Evolutionary conservation across 768 basidiomycete genomes (phyloP).

Genomic region (Lepiota subincarnata): DNA sequence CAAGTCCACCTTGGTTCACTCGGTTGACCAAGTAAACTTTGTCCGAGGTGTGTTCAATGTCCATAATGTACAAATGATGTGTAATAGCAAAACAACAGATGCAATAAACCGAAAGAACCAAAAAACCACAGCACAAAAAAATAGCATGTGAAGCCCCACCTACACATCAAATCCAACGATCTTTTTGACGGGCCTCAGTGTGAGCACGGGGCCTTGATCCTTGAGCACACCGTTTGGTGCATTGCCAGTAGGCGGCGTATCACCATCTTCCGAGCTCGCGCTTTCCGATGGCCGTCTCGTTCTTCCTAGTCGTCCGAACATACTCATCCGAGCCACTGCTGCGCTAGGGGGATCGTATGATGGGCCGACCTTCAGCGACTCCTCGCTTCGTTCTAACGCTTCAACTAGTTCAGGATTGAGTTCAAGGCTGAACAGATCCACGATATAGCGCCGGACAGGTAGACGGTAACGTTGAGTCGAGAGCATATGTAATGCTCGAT

Average conservation of each 20-base stretch:
- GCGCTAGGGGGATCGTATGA: conserved; percentile 35
- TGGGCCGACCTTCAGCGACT: conserved; percentile 40
- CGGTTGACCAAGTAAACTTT: no score
- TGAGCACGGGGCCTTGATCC: conserved; percentile 52
- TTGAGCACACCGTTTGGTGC: conserved; percentile 30
- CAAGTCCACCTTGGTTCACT: no score
- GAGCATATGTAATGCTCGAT: conserved; percentile 81
- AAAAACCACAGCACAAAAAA: neutral
- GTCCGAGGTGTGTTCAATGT: no score
- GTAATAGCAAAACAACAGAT: no score
- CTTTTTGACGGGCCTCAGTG: conserved; percentile 51
- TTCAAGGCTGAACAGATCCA: conserved; percentile 88
- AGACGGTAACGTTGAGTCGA: conserved; percentile 88
- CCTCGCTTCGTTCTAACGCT: conserved; percentile 48
- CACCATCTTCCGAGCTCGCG: conserved; percentile 50
- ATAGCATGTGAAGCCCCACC: neutral
- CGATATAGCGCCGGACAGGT: conserved; percentile 86
- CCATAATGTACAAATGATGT: no score
- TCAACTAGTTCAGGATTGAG: conserved; percentile 60
- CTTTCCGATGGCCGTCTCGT: conserved; percentile 53
- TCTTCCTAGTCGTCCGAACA: conserved; percentile 53
- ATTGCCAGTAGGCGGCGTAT: conserved; percentile 44
- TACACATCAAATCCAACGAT: conserved; percentile 53
- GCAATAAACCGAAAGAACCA: no score
- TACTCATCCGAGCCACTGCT: conserved; percentile 52